These are phyloP conservation scores for Neopestalotiopsis sp. DNA, from an alignment of 2,329 filamentous ascomycete species.

Conservation along the genomic window DNA sequence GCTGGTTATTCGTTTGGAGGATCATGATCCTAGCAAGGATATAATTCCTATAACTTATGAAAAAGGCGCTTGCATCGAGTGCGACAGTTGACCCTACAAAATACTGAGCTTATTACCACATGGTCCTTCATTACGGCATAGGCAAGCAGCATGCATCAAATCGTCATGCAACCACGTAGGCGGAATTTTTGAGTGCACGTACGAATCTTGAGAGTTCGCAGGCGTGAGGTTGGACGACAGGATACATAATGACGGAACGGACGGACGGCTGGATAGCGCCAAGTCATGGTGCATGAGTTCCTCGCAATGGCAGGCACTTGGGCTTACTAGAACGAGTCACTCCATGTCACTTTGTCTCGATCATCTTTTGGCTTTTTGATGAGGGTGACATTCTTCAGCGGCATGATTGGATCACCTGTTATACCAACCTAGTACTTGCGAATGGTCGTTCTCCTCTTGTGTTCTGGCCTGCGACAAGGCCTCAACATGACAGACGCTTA, in stretches of 20 bases:
- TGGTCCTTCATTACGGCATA: no score
- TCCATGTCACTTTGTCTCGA: slow-evolving; percentile 37
- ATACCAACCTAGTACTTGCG: no score
- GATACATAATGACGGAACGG: slow-evolving; percentile 61
- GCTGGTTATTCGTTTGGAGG: slow-evolving; percentile 42
- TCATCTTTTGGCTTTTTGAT: not conserved
- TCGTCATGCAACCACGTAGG: no score
- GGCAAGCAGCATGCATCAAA: no score
- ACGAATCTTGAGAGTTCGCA: no score
- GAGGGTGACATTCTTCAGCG: not conserved
- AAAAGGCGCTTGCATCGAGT: no score
- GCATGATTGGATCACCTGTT: not conserved
- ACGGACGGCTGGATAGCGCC: slow-evolving; percentile 46
- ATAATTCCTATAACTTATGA: no score
- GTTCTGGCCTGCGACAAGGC: slow-evolving; percentile 47
- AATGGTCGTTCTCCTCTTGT: no score
- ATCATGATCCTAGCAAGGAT: slow-evolving; percentile 46
- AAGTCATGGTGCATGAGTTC: slow-evolving; percentile 57
- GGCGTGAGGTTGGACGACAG: slow-evolving; percentile 56
- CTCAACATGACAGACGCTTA: not conserved
- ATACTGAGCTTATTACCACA: no score
- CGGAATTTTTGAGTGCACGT: no score
- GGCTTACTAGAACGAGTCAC: slow-evolving; percentile 54
- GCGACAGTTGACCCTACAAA: no score
- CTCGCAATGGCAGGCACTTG: slow-evolving; percentile 53